A percentile compares a stretch with the other conserved stretches of the same genome.
Conservation (phyloP, 306 rosid species). For the Medicago arabica region DNA sequence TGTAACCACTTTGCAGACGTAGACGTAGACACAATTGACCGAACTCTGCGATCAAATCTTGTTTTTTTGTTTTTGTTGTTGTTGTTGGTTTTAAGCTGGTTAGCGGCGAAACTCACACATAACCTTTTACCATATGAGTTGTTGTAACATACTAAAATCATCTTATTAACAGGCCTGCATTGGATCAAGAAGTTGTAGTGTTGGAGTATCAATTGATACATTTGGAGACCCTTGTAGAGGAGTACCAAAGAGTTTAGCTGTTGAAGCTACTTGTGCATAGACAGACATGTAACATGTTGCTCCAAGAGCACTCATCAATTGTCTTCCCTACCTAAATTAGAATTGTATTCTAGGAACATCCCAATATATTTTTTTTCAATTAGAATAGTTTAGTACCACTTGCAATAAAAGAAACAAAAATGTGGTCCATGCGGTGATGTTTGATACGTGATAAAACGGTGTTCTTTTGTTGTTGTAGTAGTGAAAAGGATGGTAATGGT, state of each 20-base stretch:
- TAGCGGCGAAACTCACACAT: too few relatives aligned
- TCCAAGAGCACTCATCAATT: conserved; percentile 12
- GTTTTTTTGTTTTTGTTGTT: too few relatives aligned
- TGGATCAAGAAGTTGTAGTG: conserved; percentile 77
- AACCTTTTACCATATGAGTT: too few relatives aligned
- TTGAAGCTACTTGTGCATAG: conserved; percentile 82
- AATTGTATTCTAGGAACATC: conserved; percentile 33
- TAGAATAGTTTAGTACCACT: conserved; percentile 21
- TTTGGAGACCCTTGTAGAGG: conserved; percentile 89
- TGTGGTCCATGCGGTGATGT: conserved; percentile 32
- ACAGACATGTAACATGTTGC: conserved; percentile 30
- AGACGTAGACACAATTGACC: background rate
- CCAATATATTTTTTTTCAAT: background rate
- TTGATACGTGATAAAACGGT: conserved; percentile 33
- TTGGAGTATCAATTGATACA: conserved; percentile 62
- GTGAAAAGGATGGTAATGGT: conserved; percentile 29
- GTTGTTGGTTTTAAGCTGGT: too few relatives aligned
- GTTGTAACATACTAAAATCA: background rate
- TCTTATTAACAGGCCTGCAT: conserved; percentile 72
- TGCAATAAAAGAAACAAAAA: conserved; percentile 40
- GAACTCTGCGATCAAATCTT: background rate
- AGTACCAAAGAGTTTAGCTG: conserved; percentile 86
- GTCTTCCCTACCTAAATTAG: conserved; percentile 25
- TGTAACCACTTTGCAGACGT: background rate
- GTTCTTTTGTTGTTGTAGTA: background rate